These are phyloP conservation scores for Tricholoma terreum DNA, from an alignment of 768 basidiomycete genomes.

Conservation along the genomic window DNA sequence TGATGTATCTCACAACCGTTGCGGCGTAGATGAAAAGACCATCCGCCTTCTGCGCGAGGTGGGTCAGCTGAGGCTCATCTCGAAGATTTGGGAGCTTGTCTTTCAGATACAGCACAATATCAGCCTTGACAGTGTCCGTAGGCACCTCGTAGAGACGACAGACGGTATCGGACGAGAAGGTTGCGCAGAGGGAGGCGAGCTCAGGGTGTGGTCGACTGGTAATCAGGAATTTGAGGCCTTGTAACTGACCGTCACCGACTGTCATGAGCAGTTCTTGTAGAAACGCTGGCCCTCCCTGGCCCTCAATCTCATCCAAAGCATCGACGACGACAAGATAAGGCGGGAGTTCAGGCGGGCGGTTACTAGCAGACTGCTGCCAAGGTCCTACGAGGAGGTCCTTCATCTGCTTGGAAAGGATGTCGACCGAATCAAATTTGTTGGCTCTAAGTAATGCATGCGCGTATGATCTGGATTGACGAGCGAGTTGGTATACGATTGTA, in stretches of 20 bases:
- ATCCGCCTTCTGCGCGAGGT: not conserved
- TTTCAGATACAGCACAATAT: not conserved
- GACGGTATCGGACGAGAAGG: constrained; percentile 10
- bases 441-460: too few species aligned
- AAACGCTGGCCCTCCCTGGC: too few species aligned
- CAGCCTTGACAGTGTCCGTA: not conserved
- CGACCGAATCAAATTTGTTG: too few species aligned
- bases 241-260: not conserved
- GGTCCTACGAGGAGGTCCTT: constrained; percentile 16
- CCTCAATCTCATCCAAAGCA: too few species aligned
- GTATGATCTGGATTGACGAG: too few species aligned
- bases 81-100: too few species aligned
- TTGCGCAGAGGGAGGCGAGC: constrained; percentile 12
- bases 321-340: too few species aligned
- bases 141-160: not conserved
- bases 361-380: too few species aligned
- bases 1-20: too few species aligned
- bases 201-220: not conserved
- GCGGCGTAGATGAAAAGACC: too few species aligned
- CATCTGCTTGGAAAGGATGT: too few species aligned
- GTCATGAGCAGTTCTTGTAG: not conserved
- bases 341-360: too few species aligned
- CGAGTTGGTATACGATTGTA: constrained; percentile 24
- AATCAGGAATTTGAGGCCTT: not conserved
- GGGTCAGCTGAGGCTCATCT: not conserved